phyloP scores from a whole-genome alignment of 129 eudicot species.

The Flaveria brownii region DNA sequence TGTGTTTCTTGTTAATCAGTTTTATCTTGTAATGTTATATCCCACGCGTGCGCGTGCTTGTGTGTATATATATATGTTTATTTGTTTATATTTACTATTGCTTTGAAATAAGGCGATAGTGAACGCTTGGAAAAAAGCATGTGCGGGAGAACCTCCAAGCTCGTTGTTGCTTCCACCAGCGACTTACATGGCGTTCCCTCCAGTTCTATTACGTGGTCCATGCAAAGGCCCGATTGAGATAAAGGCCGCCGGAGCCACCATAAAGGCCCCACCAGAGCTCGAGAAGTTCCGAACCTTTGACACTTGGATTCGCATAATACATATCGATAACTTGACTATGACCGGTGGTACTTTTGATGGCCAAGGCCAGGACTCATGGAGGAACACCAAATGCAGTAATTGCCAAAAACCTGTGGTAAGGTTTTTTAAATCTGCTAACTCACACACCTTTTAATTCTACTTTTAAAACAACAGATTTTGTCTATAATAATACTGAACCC shows the following conservation, averaged over 20 bases:
- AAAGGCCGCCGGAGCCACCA: conserved; percentile 37
- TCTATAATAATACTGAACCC: too few species aligned
- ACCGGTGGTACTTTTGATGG: conserved; percentile 54
- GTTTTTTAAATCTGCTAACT: not conserved
- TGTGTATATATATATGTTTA: not conserved
- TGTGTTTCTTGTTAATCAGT: not conserved
- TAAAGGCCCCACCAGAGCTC: conserved; percentile 42
- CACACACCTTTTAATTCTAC: too few species aligned
- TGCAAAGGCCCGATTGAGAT: conserved; percentile 36
- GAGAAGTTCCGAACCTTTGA: conserved; percentile 14
- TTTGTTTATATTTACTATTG: not conserved
- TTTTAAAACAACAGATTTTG: too few species aligned
- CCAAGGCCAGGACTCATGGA: conserved; percentile 42
- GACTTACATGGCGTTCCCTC: conserved; percentile 25
- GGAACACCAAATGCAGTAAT: not conserved
- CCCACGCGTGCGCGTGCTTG: too few species aligned
- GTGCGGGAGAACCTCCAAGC: conserved; percentile 13
- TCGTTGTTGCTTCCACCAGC: conserved; percentile 31
- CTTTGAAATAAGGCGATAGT: too few species aligned
- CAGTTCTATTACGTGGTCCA: conserved; percentile 22
- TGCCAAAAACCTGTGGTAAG: conserved; percentile 30
- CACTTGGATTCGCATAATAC: conserved; percentile 38
- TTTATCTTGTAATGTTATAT: too few species aligned
- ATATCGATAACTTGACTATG: conserved; percentile 36
- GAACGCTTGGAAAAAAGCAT: too few species aligned